Conservation (phyloP, 2,329 filamentous ascomycete genomes). For the Aspergillus sp. region DNA sequence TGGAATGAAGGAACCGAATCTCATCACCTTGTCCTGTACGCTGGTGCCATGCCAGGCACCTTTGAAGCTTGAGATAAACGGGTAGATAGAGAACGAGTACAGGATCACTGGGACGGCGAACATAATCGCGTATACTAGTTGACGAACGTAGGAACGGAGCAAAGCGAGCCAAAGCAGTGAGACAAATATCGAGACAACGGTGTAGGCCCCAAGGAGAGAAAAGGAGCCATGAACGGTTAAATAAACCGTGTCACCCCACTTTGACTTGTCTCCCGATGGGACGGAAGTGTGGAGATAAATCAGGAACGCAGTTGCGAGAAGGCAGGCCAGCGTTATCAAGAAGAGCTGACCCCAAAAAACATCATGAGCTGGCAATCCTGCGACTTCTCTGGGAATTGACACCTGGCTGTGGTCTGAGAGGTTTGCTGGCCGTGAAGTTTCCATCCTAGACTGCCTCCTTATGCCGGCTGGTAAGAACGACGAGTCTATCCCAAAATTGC, state of each 20-base stretch:
- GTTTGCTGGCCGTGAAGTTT: conserved; percentile 48
- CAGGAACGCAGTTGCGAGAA: conserved; percentile 85
- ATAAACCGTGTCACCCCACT: conserved; percentile 89
- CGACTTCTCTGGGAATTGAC: conserved; percentile 58
- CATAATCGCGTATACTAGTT: conserved; percentile 77
- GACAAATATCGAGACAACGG: conserved; percentile 82
- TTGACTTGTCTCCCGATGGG: conserved; percentile 64
- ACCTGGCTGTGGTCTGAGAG: conserved; percentile 55
- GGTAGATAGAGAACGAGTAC: conserved; percentile 86
- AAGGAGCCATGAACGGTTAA: conserved; percentile 83
- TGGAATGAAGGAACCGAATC: conserved; percentile 79
- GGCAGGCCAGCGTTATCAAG: conserved; percentile 75
- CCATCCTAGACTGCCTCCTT: conserved; percentile 49
- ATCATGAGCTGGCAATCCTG: conserved; percentile 78
- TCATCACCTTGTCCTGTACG: conserved; percentile 85
- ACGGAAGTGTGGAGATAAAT: conserved; percentile 85
- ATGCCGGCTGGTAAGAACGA: conserved; percentile 51
- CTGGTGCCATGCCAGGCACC: conserved; percentile 71
- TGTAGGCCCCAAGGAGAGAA: conserved; percentile 86
- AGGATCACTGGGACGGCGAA: conserved; percentile 83
- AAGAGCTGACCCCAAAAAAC: conserved; percentile 90
- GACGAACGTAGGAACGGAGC: conserved; percentile 80
- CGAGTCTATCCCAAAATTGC: conserved; percentile 39
- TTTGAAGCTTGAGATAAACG: conserved; percentile 85
- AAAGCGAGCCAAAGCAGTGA: conserved; percentile 88